Evolutionary conservation across 148 eudicot species (phyloP).

Genomic region (Pouteria glomerata): DNA sequence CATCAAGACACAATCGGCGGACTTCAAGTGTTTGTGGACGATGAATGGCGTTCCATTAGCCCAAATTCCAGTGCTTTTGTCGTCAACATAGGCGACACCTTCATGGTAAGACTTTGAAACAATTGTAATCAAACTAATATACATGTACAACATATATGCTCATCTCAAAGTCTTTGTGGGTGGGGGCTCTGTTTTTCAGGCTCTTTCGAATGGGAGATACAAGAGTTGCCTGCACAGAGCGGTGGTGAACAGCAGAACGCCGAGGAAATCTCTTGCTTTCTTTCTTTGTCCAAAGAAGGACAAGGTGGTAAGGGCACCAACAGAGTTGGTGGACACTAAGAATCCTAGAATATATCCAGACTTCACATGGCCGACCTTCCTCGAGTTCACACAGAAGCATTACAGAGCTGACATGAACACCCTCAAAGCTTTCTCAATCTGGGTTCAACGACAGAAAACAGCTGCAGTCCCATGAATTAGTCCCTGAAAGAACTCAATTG

Average conservation of each 20-base stretch:
- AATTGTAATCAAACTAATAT: no score
- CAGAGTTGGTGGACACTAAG: conserved; percentile 41
- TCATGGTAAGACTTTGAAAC: no score
- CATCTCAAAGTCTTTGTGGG: no score
- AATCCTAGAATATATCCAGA: conserved; percentile 53
- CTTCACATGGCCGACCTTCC: conserved; percentile 49
- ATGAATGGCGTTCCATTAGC: conserved; percentile 41
- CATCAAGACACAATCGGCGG: conserved; percentile 59
- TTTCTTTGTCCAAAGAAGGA: conserved; percentile 58
- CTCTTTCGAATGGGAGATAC: conserved; percentile 59
- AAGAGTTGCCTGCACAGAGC: conserved; percentile 59
- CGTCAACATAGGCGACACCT: conserved; percentile 67
- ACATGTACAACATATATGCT: no score
- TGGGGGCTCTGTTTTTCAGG: conserved; percentile 29
- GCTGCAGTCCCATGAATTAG: neutral
- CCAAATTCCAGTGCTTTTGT: conserved; percentile 51
- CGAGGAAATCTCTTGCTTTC: conserved; percentile 65
- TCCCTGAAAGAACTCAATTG: neutral
- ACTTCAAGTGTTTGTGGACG: conserved; percentile 55
- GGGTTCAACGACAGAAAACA: conserved; percentile 28
- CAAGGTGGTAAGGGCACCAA: conserved; percentile 51
- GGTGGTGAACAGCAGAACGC: conserved; percentile 46
- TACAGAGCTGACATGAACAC: conserved; percentile 65
- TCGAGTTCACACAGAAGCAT: conserved; percentile 55
- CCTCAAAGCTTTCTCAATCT: conserved; percentile 40